Evolutionary conservation across 768 basidiomycete genomes (phyloP).

Genomic region (Lentinula aciculospora): DNA sequence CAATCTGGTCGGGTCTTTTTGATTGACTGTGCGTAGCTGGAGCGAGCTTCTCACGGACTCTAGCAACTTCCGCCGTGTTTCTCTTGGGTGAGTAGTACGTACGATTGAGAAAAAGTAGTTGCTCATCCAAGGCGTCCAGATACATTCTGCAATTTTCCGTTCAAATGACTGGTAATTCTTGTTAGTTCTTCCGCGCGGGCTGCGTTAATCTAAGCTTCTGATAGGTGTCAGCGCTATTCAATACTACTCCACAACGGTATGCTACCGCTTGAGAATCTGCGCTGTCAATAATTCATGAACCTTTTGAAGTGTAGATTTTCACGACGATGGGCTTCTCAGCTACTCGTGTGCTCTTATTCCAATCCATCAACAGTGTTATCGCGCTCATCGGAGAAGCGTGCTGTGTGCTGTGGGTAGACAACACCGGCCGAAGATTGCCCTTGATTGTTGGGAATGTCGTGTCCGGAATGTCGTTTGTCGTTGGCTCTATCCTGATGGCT

Average conservation of each 20-base stretch:
- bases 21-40: constrained; percentile 21
- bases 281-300: background rate
- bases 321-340: constrained; percentile 40
- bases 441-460: constrained; percentile 36
- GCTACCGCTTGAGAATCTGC: background rate
- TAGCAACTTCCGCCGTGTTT: constrained; percentile 41
- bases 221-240: constrained; percentile 46
- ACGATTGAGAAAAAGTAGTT: constrained; percentile 1
- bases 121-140: constrained; percentile 13
- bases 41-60: constrained; percentile 31
- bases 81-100: constrained; percentile 32
- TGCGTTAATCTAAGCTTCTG: background rate
- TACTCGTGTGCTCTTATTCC: constrained; percentile 41
- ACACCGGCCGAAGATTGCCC: constrained; percentile 31
- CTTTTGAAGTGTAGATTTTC: constrained; percentile 23
- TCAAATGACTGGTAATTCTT: constrained; percentile 47
- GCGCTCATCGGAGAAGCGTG: constrained; percentile 46
- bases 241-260: constrained; percentile 42
- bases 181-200: background rate
- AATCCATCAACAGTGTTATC: constrained; percentile 49
- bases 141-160: constrained; percentile 49
- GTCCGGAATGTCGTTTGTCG: constrained; percentile 36
- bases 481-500: constrained; percentile 38
- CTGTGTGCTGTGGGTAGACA: constrained; percentile 40
- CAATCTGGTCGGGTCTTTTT: background rate